phyloP scores from a whole-genome alignment of 345 rosid genomes.

The Pistacia integerrima region DNA sequence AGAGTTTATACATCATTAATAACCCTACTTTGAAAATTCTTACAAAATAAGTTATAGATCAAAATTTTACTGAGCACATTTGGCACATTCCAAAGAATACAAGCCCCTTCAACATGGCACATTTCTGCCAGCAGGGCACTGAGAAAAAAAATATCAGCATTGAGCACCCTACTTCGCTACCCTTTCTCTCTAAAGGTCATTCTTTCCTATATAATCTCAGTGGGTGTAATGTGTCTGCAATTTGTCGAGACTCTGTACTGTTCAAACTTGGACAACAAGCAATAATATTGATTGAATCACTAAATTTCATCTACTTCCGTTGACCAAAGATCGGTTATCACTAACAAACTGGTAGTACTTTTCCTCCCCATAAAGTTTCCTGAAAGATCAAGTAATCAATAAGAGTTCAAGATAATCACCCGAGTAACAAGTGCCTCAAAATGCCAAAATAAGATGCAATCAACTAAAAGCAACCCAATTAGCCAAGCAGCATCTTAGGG shows the following conservation, averaged over 20 bases:
- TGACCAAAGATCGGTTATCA: slow-evolving; percentile 29
- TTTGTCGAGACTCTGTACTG: background rate
- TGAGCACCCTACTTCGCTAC: background rate
- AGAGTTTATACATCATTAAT: too few species aligned
- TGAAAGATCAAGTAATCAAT: slow-evolving; percentile 32
- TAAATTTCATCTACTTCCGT: slow-evolving; percentile 4
- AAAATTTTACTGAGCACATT: too few species aligned
- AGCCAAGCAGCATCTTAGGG: background rate
- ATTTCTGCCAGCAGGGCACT: background rate
- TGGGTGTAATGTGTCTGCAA: background rate
- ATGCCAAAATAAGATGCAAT: background rate
- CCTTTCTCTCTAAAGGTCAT: background rate
- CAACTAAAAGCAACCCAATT: background rate
- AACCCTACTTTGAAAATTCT: too few species aligned
- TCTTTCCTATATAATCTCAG: background rate
- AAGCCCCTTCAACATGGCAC: background rate
- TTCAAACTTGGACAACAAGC: background rate
- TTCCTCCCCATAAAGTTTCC: slow-evolving; percentile 65
- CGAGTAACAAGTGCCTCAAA: background rate
- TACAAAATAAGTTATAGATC: too few species aligned
- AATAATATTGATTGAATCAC: background rate
- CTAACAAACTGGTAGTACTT: slow-evolving; percentile 45
- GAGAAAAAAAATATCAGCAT: background rate
- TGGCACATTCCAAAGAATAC: background rate
- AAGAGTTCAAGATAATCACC: background rate